These are phyloP conservation scores for Isabelozyma rhagii DNA, from an alignment of 805 yeast genomes.

Conservation along the genomic window DNA sequence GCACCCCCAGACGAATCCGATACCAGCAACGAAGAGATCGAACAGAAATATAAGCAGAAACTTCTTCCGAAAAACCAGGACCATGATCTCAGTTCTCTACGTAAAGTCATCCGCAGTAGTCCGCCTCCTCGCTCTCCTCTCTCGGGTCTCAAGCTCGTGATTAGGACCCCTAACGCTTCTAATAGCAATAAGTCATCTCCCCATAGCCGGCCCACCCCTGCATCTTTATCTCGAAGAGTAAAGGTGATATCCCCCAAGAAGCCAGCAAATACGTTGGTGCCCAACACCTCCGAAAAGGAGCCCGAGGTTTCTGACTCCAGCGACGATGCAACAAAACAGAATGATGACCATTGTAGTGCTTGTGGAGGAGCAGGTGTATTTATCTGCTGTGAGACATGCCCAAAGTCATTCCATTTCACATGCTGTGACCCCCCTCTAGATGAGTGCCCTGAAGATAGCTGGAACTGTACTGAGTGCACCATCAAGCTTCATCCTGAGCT, in stretches of 20 bases:
- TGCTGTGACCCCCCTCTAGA: constrained; percentile 90
- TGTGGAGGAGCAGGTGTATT: constrained; percentile 90
- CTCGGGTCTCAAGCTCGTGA: background rate
- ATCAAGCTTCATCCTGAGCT: constrained; percentile 34
- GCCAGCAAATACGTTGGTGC: constrained; percentile 22
- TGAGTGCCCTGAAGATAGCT: constrained; percentile 82
- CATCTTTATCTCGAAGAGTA: constrained; percentile 15
- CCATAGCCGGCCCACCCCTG: constrained; percentile 8
- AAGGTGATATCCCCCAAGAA: constrained; percentile 35
- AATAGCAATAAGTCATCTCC: constrained; percentile 1
- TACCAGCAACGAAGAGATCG: constrained; percentile 3
- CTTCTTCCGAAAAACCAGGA: constrained; percentile 6
- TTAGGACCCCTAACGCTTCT: constrained; percentile 5
- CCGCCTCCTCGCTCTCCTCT: background rate
- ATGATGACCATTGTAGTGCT: constrained; percentile 88
- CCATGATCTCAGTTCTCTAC: constrained; percentile 7
- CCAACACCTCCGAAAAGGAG: constrained; percentile 9
- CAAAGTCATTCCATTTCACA: constrained; percentile 84
- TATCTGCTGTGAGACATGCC: constrained; percentile 92
- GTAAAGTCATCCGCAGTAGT: constrained; percentile 6
- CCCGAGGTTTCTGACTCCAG: constrained; percentile 1
- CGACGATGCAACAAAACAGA: constrained; percentile 27
- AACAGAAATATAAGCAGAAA: constrained; percentile 9
- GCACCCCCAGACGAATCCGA: constrained; percentile 13
- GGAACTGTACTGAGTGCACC: constrained; percentile 83